A percentile compares a stretch with the other conserved stretches of the same genome.
Evolutionary conservation across 148 eudicot genomes (phyloP).

Genomic region (Salicornia ramosissima): DNA sequence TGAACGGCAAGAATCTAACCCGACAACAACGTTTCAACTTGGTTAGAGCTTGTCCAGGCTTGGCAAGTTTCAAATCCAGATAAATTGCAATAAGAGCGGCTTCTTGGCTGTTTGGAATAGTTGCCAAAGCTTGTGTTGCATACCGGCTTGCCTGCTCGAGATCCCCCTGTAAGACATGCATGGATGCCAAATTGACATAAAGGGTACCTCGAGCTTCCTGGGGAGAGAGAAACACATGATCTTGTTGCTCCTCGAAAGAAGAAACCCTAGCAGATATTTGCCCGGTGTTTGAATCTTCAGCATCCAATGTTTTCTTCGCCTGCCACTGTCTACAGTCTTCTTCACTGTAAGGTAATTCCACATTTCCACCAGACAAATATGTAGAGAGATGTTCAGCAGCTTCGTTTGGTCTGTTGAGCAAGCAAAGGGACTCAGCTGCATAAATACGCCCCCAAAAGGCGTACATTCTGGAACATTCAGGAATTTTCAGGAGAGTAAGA

Average conservation of each 20-base stretch:
- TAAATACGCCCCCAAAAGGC: conserved; percentile 62
- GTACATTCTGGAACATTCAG: conserved; percentile 60
- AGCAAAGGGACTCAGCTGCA: conserved; percentile 88
- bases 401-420: conserved; percentile 67
- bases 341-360: conserved; percentile 59
- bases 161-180: conserved; percentile 59
- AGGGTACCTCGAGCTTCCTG: conserved; percentile 76
- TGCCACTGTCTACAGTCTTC: conserved; percentile 71
- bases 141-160: conserved; percentile 57
- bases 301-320: conserved; percentile 45
- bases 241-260: conserved; percentile 35
- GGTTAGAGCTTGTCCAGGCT: conserved; percentile 50
- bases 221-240: conserved; percentile 43
- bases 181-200: conserved; percentile 56
- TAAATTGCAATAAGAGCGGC: conserved; percentile 61
- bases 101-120: conserved; percentile 50
- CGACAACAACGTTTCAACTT: conserved; percentile 62
- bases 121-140: conserved; percentile 43
- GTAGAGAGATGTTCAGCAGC: conserved; percentile 68
- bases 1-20: conserved; percentile 48
- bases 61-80: conserved; percentile 62
- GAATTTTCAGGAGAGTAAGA: conserved; percentile 50
- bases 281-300: conserved; percentile 45
- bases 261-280: conserved; percentile 25
- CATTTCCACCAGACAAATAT: conserved; percentile 47